These are phyloP conservation scores for Arthrobotrys sphaeroides DNA, from an alignment of 2,329 filamentous ascomycete species.

Conservation along the genomic window DNA sequence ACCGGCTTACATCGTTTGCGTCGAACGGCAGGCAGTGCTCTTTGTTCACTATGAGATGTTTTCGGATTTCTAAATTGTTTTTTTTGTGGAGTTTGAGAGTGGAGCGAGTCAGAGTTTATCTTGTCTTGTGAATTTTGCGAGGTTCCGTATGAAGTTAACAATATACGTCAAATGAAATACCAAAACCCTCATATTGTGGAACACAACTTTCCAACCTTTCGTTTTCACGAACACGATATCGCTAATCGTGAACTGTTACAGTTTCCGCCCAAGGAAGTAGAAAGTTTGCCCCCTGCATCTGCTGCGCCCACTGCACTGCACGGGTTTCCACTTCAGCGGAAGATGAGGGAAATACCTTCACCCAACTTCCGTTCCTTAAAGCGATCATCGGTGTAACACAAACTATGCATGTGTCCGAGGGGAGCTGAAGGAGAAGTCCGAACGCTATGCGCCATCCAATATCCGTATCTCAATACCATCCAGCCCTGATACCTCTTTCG, in stretches of 20 bases:
- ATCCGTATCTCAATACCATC: background rate
- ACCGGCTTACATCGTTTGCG: background rate
- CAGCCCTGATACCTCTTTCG: background rate
- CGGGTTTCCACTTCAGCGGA: background rate
- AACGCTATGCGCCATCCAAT: background rate
- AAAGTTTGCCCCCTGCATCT: slow-evolving; percentile 31
- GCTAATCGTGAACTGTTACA: slow-evolving; percentile 8
- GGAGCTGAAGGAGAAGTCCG: slow-evolving; percentile 1
- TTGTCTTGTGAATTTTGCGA: background rate
- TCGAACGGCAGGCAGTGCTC: background rate
- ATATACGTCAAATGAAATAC: background rate
- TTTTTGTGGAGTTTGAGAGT: background rate
- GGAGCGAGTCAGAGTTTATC: background rate
- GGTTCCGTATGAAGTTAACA: background rate
- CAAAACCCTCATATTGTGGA: background rate
- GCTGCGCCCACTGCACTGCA: slow-evolving; percentile 35
- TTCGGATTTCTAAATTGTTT: background rate
- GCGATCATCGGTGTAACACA: background rate
- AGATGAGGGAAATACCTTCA: slow-evolving; percentile 32
- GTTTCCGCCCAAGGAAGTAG: slow-evolving; percentile 15
- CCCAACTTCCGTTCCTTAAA: slow-evolving; percentile 16
- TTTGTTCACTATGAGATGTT: background rate
- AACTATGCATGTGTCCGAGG: background rate
- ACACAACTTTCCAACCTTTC: slow-evolving; percentile 1
- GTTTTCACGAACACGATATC: background rate